Base-by-base conservation (phyloP, 2,329 filamentous ascomycete species). In the Cephalotrichum gorgonifer region DNA sequence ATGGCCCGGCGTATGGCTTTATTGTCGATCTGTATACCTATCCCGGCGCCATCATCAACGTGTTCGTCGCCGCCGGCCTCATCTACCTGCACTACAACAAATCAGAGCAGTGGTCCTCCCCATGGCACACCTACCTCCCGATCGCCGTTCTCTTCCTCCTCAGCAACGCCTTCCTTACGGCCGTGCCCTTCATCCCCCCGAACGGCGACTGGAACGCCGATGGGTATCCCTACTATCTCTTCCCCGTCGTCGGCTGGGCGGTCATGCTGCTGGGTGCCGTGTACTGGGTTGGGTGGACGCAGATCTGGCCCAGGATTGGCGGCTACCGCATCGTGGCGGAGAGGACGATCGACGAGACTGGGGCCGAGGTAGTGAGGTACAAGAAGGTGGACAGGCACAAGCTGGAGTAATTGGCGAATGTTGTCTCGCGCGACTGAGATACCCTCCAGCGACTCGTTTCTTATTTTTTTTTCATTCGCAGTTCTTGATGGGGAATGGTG, bases 1-100 rank as follows among this genome's bases (percentile, higher is more conserved):
- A 81, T 0, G 83, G 82, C 0, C 74, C 81, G 15, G 81, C 82
- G 0, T 86, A 86, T 62, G 83, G 81, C 62, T 86, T 86, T 56
- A 73, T 82, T 38, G 70, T 78, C 45, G 75, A 79, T 53, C 60
- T 82, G 43, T 66, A 66, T 55, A 74, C 73, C 0, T 78, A 78
- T 50, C 74, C 75, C 0, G 71, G 71, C 1, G 66, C 74, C 0
- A 77, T 73, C 71, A 74, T 77, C 59, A 74, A 76, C 54, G 65
- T 62, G 0, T 74, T 76, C 41, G 73, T 78, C 17, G 70, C 67
- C 1, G 68, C 57, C 0, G 75, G 74, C 1, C 66, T 78, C 3
- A 65, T 78, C 11, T 76, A 75, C 51, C 63, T 79, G 0, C 75
- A 76, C 11, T 70, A 58, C 56, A 69, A 54, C 5, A 72, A 74